These are phyloP conservation scores for Tephrocybe sp. DNA, from an alignment of 768 basidiomycete genomes.

Conservation along the genomic window DNA sequence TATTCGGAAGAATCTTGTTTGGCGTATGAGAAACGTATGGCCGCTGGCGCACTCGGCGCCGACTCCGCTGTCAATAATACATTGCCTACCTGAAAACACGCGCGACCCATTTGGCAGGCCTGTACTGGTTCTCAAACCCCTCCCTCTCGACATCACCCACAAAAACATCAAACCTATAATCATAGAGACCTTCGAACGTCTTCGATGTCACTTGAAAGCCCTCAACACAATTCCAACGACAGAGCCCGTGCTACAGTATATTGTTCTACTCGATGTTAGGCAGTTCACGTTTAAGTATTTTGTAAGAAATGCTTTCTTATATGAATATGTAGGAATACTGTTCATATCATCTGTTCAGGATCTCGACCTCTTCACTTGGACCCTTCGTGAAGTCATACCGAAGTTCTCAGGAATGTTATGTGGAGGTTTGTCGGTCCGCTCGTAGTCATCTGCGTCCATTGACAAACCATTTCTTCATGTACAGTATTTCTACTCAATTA, in stretches of 20 bases:
- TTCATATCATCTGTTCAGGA: constrained; percentile 36
- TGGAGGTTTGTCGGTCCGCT: constrained; percentile 46
- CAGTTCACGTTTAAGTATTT: constrained; percentile 53
- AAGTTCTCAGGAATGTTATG: constrained; percentile 77
- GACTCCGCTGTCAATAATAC: constrained; percentile 35
- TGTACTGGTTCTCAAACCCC: constrained; percentile 53
- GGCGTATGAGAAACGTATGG: constrained; percentile 53
- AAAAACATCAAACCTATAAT: constrained; percentile 42
- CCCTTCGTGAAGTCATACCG: constrained; percentile 63
- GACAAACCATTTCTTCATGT: not conserved
- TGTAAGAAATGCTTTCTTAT: constrained; percentile 38
- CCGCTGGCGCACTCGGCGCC: constrained; percentile 27
- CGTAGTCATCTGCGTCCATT: not conserved
- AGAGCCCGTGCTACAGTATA: constrained; percentile 59
- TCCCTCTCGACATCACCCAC: constrained; percentile 37
- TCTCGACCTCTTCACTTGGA: constrained; percentile 64
- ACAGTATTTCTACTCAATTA: constrained; percentile 73
- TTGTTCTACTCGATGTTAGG: constrained; percentile 65
- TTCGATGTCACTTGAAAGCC: constrained; percentile 54
- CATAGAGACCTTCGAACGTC: constrained; percentile 52
- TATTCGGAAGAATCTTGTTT: constrained; percentile 51
- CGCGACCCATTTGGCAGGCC: constrained; percentile 68
- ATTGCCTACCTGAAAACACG: constrained; percentile 53
- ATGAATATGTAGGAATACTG: constrained; percentile 4
- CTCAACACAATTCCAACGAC: constrained; percentile 37